These are phyloP conservation scores for Perkinsus marinus DNA, from an alignment of 169 alveolate species.

Conservation along the genomic window DNA sequence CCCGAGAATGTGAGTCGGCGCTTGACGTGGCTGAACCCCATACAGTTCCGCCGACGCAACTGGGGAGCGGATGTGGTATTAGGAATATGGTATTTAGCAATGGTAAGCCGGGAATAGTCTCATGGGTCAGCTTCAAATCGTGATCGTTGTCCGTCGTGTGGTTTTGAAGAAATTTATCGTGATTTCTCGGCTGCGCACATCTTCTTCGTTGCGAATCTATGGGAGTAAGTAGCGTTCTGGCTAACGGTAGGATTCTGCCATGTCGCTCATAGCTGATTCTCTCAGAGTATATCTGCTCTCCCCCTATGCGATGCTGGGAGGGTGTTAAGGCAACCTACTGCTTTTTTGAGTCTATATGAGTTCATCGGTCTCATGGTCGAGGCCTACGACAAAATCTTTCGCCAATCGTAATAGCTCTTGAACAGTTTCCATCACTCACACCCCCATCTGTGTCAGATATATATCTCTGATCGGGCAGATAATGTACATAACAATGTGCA, in stretches of 20 bases:
- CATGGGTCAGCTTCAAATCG: no score
- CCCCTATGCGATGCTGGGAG: not conserved
- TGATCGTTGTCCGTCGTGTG: no score
- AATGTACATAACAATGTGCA: not conserved
- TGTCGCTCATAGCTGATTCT: no score
- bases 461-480: not conserved
- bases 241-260: no score
- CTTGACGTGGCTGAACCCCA: not conserved
- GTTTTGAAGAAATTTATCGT: no score
- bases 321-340: not conserved
- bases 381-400: not conserved
- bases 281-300: not conserved
- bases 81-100: not conserved
- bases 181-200: no score
- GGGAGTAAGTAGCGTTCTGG: no score
- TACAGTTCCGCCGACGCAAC: not conserved
- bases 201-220: no score
- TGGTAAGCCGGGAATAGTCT: not conserved
- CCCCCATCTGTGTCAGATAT: no score
- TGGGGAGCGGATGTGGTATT: not conserved
- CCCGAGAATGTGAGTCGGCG: not conserved
- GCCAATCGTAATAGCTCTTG: not conserved
- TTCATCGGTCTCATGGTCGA: not conserved
- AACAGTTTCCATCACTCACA: no score
- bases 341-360: not conserved